These are phyloP conservation scores for Hymenoscyphus occultus DNA, from an alignment of 2,329 filamentous ascomycete genomes.

Conservation along the genomic window DNA sequence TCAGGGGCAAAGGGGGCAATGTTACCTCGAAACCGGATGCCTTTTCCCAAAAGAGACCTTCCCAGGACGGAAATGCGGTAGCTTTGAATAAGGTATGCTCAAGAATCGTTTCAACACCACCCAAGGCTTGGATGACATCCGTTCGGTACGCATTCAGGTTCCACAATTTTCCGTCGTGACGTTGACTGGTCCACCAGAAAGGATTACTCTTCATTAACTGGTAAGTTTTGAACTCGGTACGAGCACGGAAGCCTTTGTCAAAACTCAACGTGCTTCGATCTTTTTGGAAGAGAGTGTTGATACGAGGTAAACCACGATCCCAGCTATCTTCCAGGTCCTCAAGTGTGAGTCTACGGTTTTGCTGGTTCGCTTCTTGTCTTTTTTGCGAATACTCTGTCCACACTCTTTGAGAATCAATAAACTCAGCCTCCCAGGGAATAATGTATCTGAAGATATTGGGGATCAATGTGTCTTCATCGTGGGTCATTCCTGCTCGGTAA, in stretches of 20 bases:
- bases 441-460: constrained; percentile 99
- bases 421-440: constrained; percentile 98
- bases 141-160: constrained; percentile 94
- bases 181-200: constrained; percentile 98
- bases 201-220: constrained; percentile 99
- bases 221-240: constrained; percentile 97
- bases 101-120: constrained; percentile 95
- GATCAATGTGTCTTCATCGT: constrained; percentile 95
- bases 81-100: constrained; percentile 97
- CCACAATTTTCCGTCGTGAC: constrained; percentile 97
- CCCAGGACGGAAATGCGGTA: constrained; percentile 95
- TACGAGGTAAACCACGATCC: constrained; percentile 95
- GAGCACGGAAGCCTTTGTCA: constrained; percentile 94
- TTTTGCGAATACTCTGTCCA: constrained; percentile 99
- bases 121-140: constrained; percentile 87
- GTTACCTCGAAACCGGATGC: constrained; percentile 40
- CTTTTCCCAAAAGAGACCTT: constrained; percentile 88
- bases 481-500: constrained; percentile 95
- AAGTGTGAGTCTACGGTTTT: constrained; percentile 89
- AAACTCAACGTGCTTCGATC: constrained; percentile 95
- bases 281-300: constrained; percentile 99
- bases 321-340: constrained; percentile 98
- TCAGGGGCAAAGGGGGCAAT: not conserved
- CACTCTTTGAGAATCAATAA: constrained; percentile 96
- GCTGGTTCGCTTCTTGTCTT: constrained; percentile 91